These are phyloP conservation scores for Rhodosporidiobolus odoratus DNA, from an alignment of 768 basidiomycete genomes.

Conservation along the genomic window DNA sequence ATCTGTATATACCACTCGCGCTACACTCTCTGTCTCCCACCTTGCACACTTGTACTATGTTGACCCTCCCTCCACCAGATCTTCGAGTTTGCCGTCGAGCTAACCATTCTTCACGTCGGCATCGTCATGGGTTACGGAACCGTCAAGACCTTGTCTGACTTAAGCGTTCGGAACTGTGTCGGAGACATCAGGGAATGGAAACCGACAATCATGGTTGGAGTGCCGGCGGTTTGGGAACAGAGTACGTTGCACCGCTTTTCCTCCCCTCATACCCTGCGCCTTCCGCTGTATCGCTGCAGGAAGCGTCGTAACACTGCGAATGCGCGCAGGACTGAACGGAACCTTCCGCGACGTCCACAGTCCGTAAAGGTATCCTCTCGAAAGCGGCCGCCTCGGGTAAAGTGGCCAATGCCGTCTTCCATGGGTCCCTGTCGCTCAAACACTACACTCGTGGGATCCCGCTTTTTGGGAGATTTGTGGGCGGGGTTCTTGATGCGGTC, in stretches of 20 bases:
- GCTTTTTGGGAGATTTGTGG: constrained; percentile 54
- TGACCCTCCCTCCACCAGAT: constrained; percentile 60
- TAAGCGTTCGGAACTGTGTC: constrained; percentile 54
- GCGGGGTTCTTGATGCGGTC: constrained; percentile 57
- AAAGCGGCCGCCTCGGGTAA: constrained; percentile 67
- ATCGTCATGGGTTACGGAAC: constrained; percentile 48
- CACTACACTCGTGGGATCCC: constrained; percentile 58
- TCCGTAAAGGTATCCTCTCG: constrained; percentile 83
- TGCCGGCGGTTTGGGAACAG: constrained; percentile 93
- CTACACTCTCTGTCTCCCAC: too few species aligned
- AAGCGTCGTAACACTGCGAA: too few species aligned
- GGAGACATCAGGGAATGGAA: constrained; percentile 79
- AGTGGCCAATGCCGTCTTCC: constrained; percentile 70
- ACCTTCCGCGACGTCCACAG: neutral
- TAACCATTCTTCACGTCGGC: constrained; percentile 49
- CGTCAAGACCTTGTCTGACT: constrained; percentile 92
- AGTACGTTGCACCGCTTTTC: constrained; percentile 43
- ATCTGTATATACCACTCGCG: too few species aligned
- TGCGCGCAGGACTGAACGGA: too few species aligned
- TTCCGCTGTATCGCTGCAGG: too few species aligned
- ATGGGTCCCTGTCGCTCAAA: constrained; percentile 70
- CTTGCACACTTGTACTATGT: too few species aligned
- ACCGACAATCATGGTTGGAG: constrained; percentile 87
- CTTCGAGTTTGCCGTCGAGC: constrained; percentile 90
- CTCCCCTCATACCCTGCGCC: neutral